phyloP scores from a whole-genome alignment of 108 stramenopile genomes.

The Pseudonitzschia delicatissima region DNA sequence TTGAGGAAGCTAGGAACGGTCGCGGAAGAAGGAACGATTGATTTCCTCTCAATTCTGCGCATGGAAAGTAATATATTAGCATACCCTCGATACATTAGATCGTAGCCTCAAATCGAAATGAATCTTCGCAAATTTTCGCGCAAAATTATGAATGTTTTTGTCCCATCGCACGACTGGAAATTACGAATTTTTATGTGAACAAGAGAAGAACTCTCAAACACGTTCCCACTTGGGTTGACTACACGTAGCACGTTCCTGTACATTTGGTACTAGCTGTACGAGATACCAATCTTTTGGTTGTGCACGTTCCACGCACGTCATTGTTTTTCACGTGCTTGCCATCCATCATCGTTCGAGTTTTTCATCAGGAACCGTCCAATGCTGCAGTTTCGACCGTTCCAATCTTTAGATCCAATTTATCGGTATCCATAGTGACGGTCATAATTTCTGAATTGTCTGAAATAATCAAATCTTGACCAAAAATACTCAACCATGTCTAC shows the following conservation, averaged over 20 bases:
- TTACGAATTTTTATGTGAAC: too few species aligned
- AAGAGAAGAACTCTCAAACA: background rate
- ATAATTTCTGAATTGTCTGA: conserved; percentile 3
- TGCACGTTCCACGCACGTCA: conserved; percentile 12
- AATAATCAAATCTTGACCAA: background rate
- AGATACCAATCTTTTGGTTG: background rate
- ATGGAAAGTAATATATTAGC: too few species aligned
- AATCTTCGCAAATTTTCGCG: too few species aligned
- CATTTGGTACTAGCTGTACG: background rate
- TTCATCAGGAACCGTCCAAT: conserved; percentile 8
- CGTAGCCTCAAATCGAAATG: too few species aligned
- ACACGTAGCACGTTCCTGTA: conserved; percentile 10
- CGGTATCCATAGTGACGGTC: background rate
- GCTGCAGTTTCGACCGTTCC: background rate
- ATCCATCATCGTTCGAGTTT: background rate
- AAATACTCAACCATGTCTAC: conserved; percentile 77
- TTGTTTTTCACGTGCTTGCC: background rate
- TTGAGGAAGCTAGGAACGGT: too few species aligned
- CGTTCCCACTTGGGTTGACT: background rate
- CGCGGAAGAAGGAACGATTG: too few species aligned
- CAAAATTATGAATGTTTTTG: conserved; percentile 1
- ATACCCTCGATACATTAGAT: too few species aligned
- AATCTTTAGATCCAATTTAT: background rate
- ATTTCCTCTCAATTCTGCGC: too few species aligned
- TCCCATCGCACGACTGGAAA: background rate